phyloP scores from a whole-genome alignment of 148 eudicot genomes.

The Rhododendron mucronatum region DNA sequence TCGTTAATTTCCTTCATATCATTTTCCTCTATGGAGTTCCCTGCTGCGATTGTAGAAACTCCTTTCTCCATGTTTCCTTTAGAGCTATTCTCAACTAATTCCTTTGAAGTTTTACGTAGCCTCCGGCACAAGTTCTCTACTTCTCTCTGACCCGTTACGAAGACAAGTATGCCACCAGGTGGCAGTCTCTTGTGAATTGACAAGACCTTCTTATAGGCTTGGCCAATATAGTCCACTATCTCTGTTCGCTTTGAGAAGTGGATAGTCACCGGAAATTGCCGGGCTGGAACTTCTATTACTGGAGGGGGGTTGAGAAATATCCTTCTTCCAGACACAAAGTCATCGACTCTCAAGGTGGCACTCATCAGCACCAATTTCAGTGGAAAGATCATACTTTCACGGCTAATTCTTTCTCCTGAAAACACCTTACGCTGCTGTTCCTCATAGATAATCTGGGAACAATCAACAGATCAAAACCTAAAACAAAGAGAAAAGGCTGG shows the following conservation, averaged over 20 bases:
- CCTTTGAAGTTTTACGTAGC: conserved; percentile 69
- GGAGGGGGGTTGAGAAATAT: conserved; percentile 67
- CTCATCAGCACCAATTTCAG: conserved; percentile 90
- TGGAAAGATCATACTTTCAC: conserved; percentile 42
- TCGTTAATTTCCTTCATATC: conserved; percentile 65
- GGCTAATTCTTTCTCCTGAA: conserved; percentile 39
- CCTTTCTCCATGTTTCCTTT: conserved; percentile 23
- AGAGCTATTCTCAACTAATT: conserved; percentile 26
- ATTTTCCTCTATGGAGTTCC: conserved; percentile 36
- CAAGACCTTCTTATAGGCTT: conserved; percentile 78
- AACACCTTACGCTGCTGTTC: conserved; percentile 45
- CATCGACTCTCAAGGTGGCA: conserved; percentile 86
- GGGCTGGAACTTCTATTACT: conserved; percentile 54
- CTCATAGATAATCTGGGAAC: conserved; percentile 43
- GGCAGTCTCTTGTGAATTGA: conserved; percentile 88
- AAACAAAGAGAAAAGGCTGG: not conserved
- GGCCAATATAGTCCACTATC: conserved; percentile 72
- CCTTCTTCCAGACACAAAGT: conserved; percentile 58
- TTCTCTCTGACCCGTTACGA: conserved; percentile 91
- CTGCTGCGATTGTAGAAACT: conserved; percentile 16
- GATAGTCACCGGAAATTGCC: conserved; percentile 63
- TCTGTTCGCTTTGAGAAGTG: conserved; percentile 80
- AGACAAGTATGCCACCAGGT: conserved; percentile 91
- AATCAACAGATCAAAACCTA: not conserved
- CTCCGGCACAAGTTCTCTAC: conserved; percentile 70